Percentiles rank a stretch among this genome's conserved stretches.
These are phyloP conservation scores for Russula dissimulans DNA, from an alignment of 768 basidiomycete genomes.

Conservation along the genomic window DNA sequence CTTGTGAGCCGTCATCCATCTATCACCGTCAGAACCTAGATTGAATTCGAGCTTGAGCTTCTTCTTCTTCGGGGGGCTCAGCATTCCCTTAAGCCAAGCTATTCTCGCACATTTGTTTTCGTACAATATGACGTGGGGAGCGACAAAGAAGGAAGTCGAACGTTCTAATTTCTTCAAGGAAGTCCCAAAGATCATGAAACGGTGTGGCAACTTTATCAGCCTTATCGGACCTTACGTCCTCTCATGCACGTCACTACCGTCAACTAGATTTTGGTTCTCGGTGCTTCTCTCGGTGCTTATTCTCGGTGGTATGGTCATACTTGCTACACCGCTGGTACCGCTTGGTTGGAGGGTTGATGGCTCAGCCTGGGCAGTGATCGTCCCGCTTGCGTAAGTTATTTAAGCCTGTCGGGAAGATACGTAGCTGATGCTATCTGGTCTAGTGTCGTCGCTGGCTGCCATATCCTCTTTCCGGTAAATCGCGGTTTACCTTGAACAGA, in stretches of 20 bases:
- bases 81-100: conserved; percentile 56
- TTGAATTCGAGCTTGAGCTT: conserved; percentile 35
- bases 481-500: neutral
- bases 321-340: conserved; percentile 46
- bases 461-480: conserved; percentile 70
- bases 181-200: conserved; percentile 72
- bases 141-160: conserved; percentile 80
- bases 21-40: neutral
- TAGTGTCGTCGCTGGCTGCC: conserved; percentile 52
- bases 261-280: conserved; percentile 48
- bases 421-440: neutral
- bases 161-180: conserved; percentile 87
- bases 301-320: conserved; percentile 50
- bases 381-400: conserved; percentile 57
- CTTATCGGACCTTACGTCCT: neutral
- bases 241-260: neutral
- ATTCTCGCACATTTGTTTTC: conserved; percentile 65
- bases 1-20: conserved; percentile 26
- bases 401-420: neutral
- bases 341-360: conserved; percentile 55
- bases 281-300: conserved; percentile 45
- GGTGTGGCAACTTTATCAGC: conserved; percentile 22
- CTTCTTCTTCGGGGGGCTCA: conserved; percentile 72
- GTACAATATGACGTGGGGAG: conserved; percentile 71
- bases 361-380: conserved; percentile 59